Conservation (phyloP, 2,329 filamentous ascomycete species). For the Corniculantispora saksenae region DNA sequence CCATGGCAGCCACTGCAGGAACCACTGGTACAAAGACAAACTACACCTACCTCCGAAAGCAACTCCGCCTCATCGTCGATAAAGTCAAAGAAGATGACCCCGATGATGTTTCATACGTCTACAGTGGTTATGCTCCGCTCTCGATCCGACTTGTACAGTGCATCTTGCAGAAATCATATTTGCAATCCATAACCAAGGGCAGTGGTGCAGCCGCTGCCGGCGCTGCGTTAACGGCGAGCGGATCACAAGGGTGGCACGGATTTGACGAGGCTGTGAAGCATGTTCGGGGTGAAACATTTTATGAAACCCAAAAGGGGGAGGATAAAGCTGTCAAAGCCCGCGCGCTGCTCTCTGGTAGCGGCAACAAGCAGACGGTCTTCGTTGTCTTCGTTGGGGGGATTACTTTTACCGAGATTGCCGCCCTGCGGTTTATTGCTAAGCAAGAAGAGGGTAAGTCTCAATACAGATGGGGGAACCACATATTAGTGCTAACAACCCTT, state of each 20-base stretch:
- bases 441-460: slow-evolving; percentile 67
- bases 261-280: slow-evolving; percentile 93
- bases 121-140: slow-evolving; percentile 93
- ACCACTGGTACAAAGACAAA: slow-evolving; percentile 75
- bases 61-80: slow-evolving; percentile 86
- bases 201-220: slow-evolving; percentile 41
- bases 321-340: slow-evolving; percentile 89
- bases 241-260: slow-evolving; percentile 82
- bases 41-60: slow-evolving; percentile 84
- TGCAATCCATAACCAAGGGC: slow-evolving; percentile 70
- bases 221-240: slow-evolving; percentile 46
- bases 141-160: slow-evolving; percentile 90
- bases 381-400: slow-evolving; percentile 98
- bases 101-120: slow-evolving; percentile 95
- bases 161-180: slow-evolving; percentile 84
- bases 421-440: slow-evolving; percentile 83
- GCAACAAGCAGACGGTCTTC: slow-evolving; percentile 80
- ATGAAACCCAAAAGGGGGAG: slow-evolving; percentile 87
- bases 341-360: slow-evolving; percentile 77
- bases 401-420: slow-evolving; percentile 94
- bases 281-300: slow-evolving; percentile 84
- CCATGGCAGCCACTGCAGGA: slow-evolving; percentile 61
- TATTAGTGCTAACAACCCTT: slow-evolving; percentile 16
- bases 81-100: slow-evolving; percentile 95
- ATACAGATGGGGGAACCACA: not conserved